Evolutionary conservation across 805 yeast species (phyloP), one percentile per base, ranked within the genome.

Genomic region (Metschnikowia chrysomelidarum): DNA sequence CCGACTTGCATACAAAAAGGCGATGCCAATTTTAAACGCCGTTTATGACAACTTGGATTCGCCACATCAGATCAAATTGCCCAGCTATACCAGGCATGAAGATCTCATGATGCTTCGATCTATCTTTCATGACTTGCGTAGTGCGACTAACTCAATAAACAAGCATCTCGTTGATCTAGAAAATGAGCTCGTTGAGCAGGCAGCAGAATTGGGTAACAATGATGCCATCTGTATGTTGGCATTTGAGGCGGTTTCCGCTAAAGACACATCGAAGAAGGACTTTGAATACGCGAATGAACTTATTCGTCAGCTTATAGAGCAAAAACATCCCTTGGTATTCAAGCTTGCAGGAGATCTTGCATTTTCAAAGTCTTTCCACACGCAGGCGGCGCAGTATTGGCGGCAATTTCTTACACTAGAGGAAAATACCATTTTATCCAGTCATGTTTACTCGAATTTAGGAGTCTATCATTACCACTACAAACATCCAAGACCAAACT

Each of bases 311-410:
- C 62, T 89, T 14, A 67, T 80, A 33, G 70, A 76, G 26, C 36
- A 73, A 31, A 69, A 78, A 11, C 91, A 87, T 53, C 88, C 94
- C 0, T 60, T 87, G 30, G 82, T 86, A 0, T 72, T 81, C 51
- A 88, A 88, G 56, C 63, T 86, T 47, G 76, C 83, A 1, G 97
- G 88, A 1, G 96, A 89, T 59, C 58, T 82, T 30, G 82, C 87
- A 7, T 73, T 72, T 43, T 64, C 71, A 28, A 60, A 69, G 38
- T 69, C 74, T 3, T 59, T 69, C 30, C 43, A 60, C n/a, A 56
- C 57, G 1, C 76, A 78, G 41, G 87, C 95, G 2, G 70, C 70
- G 30, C 59, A 66, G 26, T 75, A 78, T 52, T 88, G 87, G 65
- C 43, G 59, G 9, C 65, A 72, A 31, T 84, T 81, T 46, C 50